phyloP scores from a whole-genome alignment of 192 early-diverging fungal genomes.

The Rhizophagus sp. region DNA sequence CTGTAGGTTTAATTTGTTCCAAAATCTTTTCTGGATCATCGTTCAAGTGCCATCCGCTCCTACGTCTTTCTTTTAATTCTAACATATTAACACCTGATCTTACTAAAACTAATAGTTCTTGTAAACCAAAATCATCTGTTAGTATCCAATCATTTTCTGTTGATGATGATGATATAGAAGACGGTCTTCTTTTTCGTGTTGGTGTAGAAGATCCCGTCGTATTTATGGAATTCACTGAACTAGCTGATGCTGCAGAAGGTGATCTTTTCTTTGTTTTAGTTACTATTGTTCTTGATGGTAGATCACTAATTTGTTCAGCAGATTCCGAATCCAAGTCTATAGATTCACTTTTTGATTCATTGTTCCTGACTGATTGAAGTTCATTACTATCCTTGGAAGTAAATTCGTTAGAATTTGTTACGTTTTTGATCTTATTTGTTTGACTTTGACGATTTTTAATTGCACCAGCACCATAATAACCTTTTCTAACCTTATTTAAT shows the following conservation, averaged over 20 bases:
- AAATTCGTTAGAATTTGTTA: background rate
- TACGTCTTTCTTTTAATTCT: conserved; percentile 28
- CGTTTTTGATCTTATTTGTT: background rate
- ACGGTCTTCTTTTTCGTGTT: background rate
- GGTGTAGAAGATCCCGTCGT: background rate
- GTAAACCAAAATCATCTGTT: conserved; percentile 49
- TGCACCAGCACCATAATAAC: conserved; percentile 1
- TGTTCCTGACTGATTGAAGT: background rate
- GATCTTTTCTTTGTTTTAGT: background rate
- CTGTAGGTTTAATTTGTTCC: conserved; percentile 22
- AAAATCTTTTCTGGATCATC: conserved; percentile 31
- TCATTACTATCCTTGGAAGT: too few species aligned
- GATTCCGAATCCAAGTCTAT: background rate
- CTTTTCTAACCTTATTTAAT: conserved; percentile 17
- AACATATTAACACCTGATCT: conserved; percentile 31
- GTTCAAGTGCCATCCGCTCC: conserved; percentile 22
- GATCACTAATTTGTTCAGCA: background rate
- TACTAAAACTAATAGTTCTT: conserved; percentile 46
- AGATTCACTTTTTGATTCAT: background rate
- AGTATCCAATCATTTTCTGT: conserved; percentile 32
- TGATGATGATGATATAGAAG: background rate
- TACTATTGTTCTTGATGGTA: background rate
- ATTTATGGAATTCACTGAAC: background rate
- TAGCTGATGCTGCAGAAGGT: background rate
- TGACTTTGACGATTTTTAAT: background rate